phyloP scores from a whole-genome alignment of 1,139 yeast species.

The Magnusiomyces tetraspermus region DNA sequence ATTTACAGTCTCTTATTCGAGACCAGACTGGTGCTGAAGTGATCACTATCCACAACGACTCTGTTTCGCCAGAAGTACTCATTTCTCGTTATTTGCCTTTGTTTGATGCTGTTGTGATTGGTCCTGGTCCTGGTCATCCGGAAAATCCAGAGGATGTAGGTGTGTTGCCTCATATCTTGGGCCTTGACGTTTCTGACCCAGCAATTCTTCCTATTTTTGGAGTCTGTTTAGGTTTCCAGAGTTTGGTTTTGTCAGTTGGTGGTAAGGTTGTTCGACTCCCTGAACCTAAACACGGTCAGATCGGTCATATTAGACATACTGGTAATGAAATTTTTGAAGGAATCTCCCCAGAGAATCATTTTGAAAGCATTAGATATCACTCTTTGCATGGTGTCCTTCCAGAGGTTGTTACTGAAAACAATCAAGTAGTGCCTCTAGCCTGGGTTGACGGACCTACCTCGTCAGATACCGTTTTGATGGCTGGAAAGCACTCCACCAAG shows the following conservation, averaged over 20 bases:
- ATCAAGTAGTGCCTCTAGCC: constrained; percentile 19
- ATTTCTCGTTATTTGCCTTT: constrained; percentile 32
- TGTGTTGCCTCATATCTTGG: constrained; percentile 50
- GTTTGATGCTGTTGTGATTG: constrained; percentile 76
- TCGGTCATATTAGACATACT: constrained; percentile 42
- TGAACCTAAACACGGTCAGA: constrained; percentile 78
- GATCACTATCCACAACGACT: constrained; percentile 66
- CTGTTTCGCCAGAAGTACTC: constrained; percentile 41
- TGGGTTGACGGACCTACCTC: constrained; percentile 20
- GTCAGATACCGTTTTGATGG: constrained; percentile 52
- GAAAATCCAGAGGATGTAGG: constrained; percentile 57
- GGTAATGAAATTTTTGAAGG: constrained; percentile 34
- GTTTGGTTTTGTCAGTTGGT: constrained; percentile 62
- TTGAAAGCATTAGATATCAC: constrained; percentile 79
- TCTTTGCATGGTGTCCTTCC: constrained; percentile 52
- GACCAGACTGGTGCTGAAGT: constrained; percentile 47
- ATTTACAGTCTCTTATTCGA: constrained; percentile 58
- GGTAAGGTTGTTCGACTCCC: constrained; percentile 44
- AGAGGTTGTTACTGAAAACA: constrained; percentile 13
- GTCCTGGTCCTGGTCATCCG: constrained; percentile 98
- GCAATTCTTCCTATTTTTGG: constrained; percentile 65
- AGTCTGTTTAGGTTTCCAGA: constrained; percentile 88
- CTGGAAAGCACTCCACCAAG: constrained; percentile 47
- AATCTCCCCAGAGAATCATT: constrained; percentile 31
- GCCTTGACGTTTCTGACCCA: constrained; percentile 20